A percentile compares a stretch with the other conserved stretches of the same genome.
phyloP scores from a whole-genome alignment of 257 asterid genomes.

The Schizonepeta tenuifolia region DNA sequence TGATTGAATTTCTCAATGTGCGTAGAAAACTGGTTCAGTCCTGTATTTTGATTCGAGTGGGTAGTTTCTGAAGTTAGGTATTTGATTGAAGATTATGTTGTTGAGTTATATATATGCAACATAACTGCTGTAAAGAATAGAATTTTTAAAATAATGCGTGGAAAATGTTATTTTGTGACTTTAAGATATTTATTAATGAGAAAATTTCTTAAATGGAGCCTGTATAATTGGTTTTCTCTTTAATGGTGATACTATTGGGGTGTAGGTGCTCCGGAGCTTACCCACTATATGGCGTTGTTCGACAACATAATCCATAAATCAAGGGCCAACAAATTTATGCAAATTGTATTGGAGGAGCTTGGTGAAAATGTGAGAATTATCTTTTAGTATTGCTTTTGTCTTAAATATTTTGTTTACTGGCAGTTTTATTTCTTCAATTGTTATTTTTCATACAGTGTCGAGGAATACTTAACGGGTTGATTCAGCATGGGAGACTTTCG shows the following conservation, averaged over 20 bases:
- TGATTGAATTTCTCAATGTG: slow-evolving; percentile 2
- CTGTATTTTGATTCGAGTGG: background rate
- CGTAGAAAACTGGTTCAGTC: background rate
- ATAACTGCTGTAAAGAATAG: background rate
- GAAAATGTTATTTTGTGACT: background rate
- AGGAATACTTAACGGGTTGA: slow-evolving; percentile 66
- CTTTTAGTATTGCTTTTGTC: background rate
- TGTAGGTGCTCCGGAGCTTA: slow-evolving; percentile 55
- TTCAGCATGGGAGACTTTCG: slow-evolving; percentile 94
- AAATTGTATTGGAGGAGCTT: slow-evolving; percentile 72
- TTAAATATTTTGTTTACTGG: slow-evolving; percentile 1
- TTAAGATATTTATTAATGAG: background rate
- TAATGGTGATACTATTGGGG: slow-evolving; percentile 10
- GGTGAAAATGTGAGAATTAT: slow-evolving; percentile 60
- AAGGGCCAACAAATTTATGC: slow-evolving; percentile 76
- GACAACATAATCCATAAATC: slow-evolving; percentile 70
- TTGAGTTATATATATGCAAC: background rate
- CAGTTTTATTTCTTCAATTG: slow-evolving; percentile 17
- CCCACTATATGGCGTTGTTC: slow-evolving; percentile 72
- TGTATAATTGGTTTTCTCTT: slow-evolving; percentile 17
- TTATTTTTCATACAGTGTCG: slow-evolving; percentile 52
- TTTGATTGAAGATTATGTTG: background rate
- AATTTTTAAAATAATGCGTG: background rate
- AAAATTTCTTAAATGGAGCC: background rate
- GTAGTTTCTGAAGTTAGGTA: slow-evolving; percentile 11